phyloP scores from a whole-genome alignment of 2,329 filamentous ascomycete genomes.

The Microdochium bolleyi region DNA sequence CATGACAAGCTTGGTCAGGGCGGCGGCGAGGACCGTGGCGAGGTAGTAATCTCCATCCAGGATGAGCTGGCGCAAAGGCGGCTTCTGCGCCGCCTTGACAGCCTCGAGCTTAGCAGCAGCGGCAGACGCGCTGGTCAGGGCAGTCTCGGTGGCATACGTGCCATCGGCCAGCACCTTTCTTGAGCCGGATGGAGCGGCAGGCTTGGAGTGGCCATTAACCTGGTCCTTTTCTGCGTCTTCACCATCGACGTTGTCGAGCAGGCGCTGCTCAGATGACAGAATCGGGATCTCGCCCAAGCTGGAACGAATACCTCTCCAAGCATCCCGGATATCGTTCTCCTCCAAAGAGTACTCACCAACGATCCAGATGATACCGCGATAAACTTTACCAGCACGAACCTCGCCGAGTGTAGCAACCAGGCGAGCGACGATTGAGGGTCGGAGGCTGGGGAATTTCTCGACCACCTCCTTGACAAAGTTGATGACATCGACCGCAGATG shows the following conservation, averaged over 20 bases:
- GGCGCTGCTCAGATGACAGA: conserved; percentile 83
- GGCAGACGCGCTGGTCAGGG: conserved; percentile 85
- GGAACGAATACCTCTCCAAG: conserved; percentile 91
- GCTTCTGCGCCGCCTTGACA: conserved; percentile 94
- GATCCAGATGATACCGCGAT: conserved; percentile 94
- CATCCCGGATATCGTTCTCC: conserved; percentile 87
- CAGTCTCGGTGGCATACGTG: conserved; percentile 95
- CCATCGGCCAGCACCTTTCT: conserved; percentile 91
- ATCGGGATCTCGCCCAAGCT: conserved; percentile 97
- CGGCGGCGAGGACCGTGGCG: conserved; percentile 89
- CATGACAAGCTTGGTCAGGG: conserved; percentile 96
- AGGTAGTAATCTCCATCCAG: conserved; percentile 97
- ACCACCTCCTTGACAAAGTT: conserved; percentile 98
- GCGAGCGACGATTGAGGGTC: conserved; percentile 78
- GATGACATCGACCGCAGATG: conserved; percentile 93
- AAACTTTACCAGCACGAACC: conserved; percentile 94
- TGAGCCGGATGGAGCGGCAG: conserved; percentile 70
- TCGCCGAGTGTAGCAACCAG: conserved; percentile 86
- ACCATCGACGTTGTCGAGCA: conserved; percentile 77
- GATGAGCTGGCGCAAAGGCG: conserved; percentile 87
- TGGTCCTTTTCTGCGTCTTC: conserved; percentile 54
- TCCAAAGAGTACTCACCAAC: conserved; percentile 95
- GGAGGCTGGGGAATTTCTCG: conserved; percentile 89
- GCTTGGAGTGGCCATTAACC: conserved; percentile 72
- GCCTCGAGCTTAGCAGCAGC: conserved; percentile 88